Evolutionary conservation across 805 yeast genomes (phyloP).

Genomic region (Starmerella gropengiesseri): DNA sequence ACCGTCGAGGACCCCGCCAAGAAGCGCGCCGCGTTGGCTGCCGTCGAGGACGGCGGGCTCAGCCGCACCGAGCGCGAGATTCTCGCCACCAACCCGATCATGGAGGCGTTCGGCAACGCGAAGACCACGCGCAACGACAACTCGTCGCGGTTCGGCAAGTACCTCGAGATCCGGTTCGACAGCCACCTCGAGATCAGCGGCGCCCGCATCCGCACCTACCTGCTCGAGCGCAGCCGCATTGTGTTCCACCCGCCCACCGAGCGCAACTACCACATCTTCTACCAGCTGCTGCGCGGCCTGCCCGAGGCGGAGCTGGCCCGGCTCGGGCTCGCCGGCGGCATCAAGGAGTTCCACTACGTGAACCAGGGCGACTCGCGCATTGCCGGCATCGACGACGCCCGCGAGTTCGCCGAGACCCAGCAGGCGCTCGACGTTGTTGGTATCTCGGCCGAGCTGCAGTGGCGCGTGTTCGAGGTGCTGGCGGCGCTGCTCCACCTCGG

Average conservation of each 20-base stretch:
- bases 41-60: slow-evolving; percentile 42
- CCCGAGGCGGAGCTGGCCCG: slow-evolving; percentile 41
- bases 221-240: slow-evolving; percentile 84
- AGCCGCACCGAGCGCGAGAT: slow-evolving; percentile 88
- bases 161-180: slow-evolving; percentile 81
- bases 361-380: slow-evolving; percentile 69
- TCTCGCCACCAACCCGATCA: slow-evolving; percentile 90
- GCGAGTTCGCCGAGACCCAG: slow-evolving; percentile 64
- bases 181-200: slow-evolving; percentile 70
- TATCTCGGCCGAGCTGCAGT: slow-evolving; percentile 46
- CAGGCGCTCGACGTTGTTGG: slow-evolving; percentile 76
- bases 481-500: slow-evolving; percentile 90
- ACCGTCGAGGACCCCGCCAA: slow-evolving; percentile 57
- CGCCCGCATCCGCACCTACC: slow-evolving; percentile 85
- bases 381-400: slow-evolving; percentile 68
- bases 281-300: slow-evolving; percentile 72
- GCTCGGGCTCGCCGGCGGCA: slow-evolving; percentile 46
- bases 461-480: slow-evolving; percentile 60
- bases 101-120: slow-evolving; percentile 98
- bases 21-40: slow-evolving; percentile 19
- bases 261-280: slow-evolving; percentile 90
- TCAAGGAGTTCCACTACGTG: slow-evolving; percentile 65
- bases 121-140: slow-evolving; percentile 95
- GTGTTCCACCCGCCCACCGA: slow-evolving; percentile 88
- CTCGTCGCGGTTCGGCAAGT: slow-evolving; percentile 95